Evolutionary conservation across 2,329 filamentous ascomycete species (phyloP).

Genomic region (Aspergillus sp.): DNA sequence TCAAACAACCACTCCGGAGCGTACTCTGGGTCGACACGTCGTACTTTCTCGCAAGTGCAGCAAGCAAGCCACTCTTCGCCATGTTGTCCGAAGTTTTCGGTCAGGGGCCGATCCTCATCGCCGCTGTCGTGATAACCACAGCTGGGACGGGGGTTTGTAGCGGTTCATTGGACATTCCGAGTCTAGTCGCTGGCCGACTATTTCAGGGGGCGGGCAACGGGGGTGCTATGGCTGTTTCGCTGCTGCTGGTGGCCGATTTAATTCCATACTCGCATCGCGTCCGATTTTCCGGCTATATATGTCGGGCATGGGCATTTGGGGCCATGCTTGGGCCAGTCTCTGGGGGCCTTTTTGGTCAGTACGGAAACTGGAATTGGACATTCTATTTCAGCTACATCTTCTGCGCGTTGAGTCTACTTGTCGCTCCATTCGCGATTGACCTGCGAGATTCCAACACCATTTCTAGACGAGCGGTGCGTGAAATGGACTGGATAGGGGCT

Average conservation of each 20-base stretch:
- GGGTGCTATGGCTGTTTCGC: constrained; percentile 43
- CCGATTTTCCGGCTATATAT: constrained; percentile 33
- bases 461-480: constrained; percentile 22
- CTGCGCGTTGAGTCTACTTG: constrained; percentile 28
- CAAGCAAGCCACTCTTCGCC: constrained; percentile 29
- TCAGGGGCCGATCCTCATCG: constrained; percentile 45
- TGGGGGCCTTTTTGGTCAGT: constrained; percentile 28
- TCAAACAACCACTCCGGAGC: constrained; percentile 35
- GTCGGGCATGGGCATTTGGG: constrained; percentile 32
- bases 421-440: constrained; percentile 32
- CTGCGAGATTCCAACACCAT: constrained; percentile 24
- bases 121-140: constrained; percentile 47
- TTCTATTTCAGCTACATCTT: constrained; percentile 36
- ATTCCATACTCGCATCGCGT: constrained; percentile 34
- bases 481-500: constrained; percentile 46
- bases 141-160: constrained; percentile 48
- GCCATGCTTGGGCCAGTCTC: constrained; percentile 27
- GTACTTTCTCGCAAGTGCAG: constrained; percentile 43
- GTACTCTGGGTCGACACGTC: constrained; percentile 53
- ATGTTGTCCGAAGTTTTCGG: constrained; percentile 44
- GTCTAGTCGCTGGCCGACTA: constrained; percentile 44
- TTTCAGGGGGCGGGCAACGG: constrained; percentile 51
- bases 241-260: constrained; percentile 45
- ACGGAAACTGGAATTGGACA: constrained; percentile 25
- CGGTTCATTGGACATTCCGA: constrained; percentile 35